A percentile compares a stretch with the other conserved stretches of the same genome.
Evolutionary conservation across 2,329 filamentous ascomycete genomes (phyloP).

Genomic region (Cladophialophora bantiana): DNA sequence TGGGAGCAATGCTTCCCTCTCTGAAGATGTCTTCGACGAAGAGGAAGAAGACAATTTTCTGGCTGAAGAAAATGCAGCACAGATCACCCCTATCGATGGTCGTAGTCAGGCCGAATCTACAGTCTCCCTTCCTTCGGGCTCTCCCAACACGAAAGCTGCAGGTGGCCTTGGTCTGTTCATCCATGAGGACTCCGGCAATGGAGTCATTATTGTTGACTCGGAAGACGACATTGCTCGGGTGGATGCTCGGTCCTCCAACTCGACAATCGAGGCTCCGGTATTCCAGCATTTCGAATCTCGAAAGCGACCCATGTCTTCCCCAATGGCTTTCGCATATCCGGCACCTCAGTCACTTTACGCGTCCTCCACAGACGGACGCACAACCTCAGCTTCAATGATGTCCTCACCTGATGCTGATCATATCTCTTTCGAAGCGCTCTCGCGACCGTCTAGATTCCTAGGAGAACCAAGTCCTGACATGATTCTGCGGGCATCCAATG

Average conservation of each 20-base stretch:
- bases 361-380: conserved; percentile 46
- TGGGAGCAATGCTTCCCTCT: conserved; percentile 48
- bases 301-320: conserved; percentile 52
- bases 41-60: conserved; percentile 59
- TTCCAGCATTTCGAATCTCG: conserved; percentile 41
- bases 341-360: conserved; percentile 52
- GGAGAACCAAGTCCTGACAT: conserved; percentile 47
- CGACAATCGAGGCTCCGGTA: conserved; percentile 39
- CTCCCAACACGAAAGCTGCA: conserved; percentile 34
- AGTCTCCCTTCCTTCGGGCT: conserved; percentile 19
- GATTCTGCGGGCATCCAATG: conserved; percentile 51
- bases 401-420: conserved; percentile 55
- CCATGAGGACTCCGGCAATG: conserved; percentile 26
- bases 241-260: conserved; percentile 39
- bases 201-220: conserved; percentile 38
- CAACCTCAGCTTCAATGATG: conserved; percentile 51
- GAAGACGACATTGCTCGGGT: conserved; percentile 36
- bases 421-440: conserved; percentile 49
- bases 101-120: background rate
- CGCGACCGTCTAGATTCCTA: conserved; percentile 49
- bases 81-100: background rate
- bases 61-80: conserved; percentile 41
- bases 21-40: conserved; percentile 58
- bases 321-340: conserved; percentile 49
- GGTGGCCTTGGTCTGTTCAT: conserved; percentile 38